These are phyloP conservation scores for Lactuca sativa DNA, from an alignment of 129 eudicot genomes.

Conservation along the genomic window DNA sequence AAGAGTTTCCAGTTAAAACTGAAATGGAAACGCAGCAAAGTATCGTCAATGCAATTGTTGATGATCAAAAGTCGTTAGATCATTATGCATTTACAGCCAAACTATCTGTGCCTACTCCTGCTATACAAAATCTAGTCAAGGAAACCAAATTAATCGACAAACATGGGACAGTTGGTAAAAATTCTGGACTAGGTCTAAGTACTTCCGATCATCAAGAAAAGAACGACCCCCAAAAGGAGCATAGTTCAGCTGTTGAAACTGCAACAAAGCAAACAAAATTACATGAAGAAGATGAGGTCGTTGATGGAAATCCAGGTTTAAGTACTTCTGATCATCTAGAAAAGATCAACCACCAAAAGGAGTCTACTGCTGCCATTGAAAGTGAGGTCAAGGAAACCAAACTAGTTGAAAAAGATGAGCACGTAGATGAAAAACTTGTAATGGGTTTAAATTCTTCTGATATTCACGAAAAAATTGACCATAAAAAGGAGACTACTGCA, in stretches of 20 bases:
- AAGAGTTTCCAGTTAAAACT: constrained; percentile 33
- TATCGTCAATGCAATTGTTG: constrained; percentile 11
- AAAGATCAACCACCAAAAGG: constrained; percentile 15
- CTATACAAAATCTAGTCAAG: constrained; percentile 14
- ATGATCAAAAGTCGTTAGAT: constrained; percentile 29
- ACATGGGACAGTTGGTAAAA: constrained; percentile 21
- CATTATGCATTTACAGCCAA: constrained; percentile 26
- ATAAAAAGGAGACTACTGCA: background rate
- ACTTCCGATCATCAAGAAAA: constrained; percentile 18
- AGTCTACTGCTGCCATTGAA: background rate
- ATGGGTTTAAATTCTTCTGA: background rate
- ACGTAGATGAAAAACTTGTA: background rate
- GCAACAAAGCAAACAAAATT: constrained; percentile 14
- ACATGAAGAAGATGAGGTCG: constrained; percentile 22
- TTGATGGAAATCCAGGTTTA: constrained; percentile 20
- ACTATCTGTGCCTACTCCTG: background rate
- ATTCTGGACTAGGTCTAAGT: constrained; percentile 7
- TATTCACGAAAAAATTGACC: constrained; percentile 7
- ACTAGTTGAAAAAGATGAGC: background rate
- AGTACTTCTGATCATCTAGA: constrained; percentile 21
- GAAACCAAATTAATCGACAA: constrained; percentile 15
- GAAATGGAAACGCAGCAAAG: constrained; percentile 1
- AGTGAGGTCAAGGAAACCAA: background rate
- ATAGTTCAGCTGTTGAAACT: constrained; percentile 12
- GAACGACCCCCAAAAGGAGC: constrained; percentile 7